phyloP scores from a whole-genome alignment of 2,329 filamentous ascomycete species.

The Berkeleyomyces basicola region DNA sequence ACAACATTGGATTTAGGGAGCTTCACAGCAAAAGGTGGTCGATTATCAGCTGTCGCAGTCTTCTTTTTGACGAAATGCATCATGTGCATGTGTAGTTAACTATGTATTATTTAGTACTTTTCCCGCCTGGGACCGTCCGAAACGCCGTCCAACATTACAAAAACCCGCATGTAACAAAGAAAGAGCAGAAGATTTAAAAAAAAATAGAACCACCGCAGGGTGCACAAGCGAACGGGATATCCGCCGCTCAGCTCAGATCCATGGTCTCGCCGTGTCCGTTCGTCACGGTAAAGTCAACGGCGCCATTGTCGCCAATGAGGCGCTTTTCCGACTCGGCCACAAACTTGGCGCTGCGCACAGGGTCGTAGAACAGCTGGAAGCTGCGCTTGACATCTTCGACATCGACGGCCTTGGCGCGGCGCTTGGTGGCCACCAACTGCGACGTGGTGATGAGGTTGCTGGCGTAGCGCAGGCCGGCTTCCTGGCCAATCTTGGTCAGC shows the following conservation, averaged over 20 bases:
- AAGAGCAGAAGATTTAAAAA: conserved; percentile 1
- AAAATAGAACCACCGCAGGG: conserved; percentile 1
- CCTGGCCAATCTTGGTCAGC: conserved; percentile 87
- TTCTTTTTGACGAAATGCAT: conserved; percentile 1
- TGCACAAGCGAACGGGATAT: background rate
- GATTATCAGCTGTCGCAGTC: background rate
- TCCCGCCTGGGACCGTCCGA: conserved; percentile 11
- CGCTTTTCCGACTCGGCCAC: conserved; percentile 81
- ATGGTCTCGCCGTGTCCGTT: conserved; percentile 38
- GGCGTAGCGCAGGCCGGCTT: conserved; percentile 86
- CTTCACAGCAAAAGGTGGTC: too few relatives aligned
- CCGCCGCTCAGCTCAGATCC: conserved; percentile 26
- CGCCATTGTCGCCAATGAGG: conserved; percentile 75
- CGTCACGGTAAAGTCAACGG: conserved; percentile 49
- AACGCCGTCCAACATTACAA: conserved; percentile 12
- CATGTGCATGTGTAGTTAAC: conserved; percentile 5
- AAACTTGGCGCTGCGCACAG: conserved; percentile 73
- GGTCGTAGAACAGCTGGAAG: conserved; percentile 89
- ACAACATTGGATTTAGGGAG: too few relatives aligned
- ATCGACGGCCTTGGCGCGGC: conserved; percentile 65
- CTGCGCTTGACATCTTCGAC: conserved; percentile 85
- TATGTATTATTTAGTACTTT: conserved; percentile 14
- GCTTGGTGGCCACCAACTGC: conserved; percentile 72
- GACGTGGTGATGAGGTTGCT: conserved; percentile 95
- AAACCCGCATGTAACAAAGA: conserved; percentile 5